Evolutionary conservation across 1,284 basidiomycete genomes (phyloP).

Genomic region (Gymnopus androsaceus): DNA sequence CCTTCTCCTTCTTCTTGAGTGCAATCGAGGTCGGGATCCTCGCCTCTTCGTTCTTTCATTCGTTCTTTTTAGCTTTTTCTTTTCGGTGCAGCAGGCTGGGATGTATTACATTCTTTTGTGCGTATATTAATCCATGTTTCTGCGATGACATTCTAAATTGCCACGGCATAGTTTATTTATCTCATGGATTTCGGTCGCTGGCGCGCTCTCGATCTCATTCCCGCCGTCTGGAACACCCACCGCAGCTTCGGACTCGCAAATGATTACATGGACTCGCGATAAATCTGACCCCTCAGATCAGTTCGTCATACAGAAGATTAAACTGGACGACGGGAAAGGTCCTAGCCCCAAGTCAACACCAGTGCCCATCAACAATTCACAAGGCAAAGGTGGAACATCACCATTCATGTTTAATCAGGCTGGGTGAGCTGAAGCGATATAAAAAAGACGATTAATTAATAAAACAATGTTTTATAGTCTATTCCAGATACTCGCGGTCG

Average conservation of each 20-base stretch:
- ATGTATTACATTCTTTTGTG: slow-evolving; percentile 14
- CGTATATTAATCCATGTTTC: neutral
- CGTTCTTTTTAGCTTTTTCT: neutral
- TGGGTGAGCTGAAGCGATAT: neutral
- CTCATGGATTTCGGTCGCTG: slow-evolving; percentile 1
- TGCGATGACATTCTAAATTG: neutral
- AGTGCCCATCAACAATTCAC: neutral
- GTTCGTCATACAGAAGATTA: slow-evolving; percentile 10
- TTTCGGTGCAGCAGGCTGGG: slow-evolving; percentile 6
- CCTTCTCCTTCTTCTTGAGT: neutral
- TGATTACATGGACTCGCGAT: slow-evolving; percentile 2
- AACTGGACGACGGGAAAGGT: slow-evolving; percentile 4
- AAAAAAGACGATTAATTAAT: neutral
- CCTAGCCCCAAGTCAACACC: neutral
- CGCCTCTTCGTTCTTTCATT: neutral
- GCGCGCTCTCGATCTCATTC: slow-evolving; percentile 6
- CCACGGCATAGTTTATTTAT: neutral
- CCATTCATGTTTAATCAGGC: slow-evolving; percentile 5
- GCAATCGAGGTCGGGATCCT: neutral
- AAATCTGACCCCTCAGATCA: slow-evolving; percentile 1
- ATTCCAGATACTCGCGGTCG: slow-evolving; percentile 8
- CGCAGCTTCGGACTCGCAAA: neutral
- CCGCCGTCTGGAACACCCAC: neutral
- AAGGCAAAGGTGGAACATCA: neutral
- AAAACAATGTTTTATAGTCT: neutral